These are phyloP conservation scores for Linnemannia exigua DNA, from an alignment of 192 early-diverging fungal species.

Conservation along the genomic window DNA sequence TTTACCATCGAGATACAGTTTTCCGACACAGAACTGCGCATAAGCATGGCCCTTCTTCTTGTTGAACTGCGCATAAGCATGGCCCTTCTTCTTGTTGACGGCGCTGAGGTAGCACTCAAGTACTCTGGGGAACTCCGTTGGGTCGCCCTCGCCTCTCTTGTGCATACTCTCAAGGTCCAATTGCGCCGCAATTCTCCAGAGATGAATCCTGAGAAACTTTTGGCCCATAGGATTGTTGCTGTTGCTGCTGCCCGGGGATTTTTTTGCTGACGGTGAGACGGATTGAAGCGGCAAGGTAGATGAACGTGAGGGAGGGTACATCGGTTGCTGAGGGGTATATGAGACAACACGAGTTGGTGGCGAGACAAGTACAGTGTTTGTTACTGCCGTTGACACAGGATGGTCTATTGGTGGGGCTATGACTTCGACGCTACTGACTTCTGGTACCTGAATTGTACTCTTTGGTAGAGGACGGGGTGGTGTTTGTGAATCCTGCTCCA, in stretches of 20 bases:
- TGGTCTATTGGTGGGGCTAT: not conserved
- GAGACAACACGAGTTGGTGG: no score
- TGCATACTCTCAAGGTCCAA: not conserved
- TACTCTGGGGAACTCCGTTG: not conserved
- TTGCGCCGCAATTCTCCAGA: not conserved
- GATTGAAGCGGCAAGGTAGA: not conserved
- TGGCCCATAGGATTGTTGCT: not conserved
- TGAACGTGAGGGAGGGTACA: not conserved
- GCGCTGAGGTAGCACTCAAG: not conserved
- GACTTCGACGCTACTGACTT: no score
- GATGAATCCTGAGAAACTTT: not conserved
- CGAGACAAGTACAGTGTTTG: no score
- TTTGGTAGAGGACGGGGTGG: no score
- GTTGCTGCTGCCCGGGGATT: not conserved
- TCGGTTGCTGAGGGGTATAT: no score
- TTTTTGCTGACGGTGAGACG: not conserved
- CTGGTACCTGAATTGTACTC: no score
- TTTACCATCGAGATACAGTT: slow-evolving; percentile 77
- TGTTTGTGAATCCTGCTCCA: not conserved
- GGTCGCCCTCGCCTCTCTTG: not conserved
- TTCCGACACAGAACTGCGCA: slow-evolving; percentile 60
- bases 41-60: not conserved
- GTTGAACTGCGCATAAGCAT: not conserved
- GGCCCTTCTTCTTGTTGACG: not conserved
- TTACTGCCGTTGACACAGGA: no score